Evolutionary conservation across 2,329 filamentous ascomycete species (phyloP).

Genomic region (Apiospora pterosperma): DNA sequence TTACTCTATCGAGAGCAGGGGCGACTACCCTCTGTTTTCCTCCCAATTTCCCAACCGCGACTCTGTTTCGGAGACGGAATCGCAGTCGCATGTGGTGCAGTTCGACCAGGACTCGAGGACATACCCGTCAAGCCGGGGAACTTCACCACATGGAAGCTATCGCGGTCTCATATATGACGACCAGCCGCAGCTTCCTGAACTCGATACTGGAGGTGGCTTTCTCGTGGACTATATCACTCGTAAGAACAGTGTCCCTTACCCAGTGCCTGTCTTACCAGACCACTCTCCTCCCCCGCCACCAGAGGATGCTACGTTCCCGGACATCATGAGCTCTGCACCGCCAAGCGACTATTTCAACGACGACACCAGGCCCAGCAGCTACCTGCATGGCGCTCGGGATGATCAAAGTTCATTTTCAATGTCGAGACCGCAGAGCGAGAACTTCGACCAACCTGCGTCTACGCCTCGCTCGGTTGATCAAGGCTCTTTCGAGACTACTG

Average conservation of each 20-base stretch:
- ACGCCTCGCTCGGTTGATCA: slow-evolving; percentile 45
- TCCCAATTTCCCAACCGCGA: slow-evolving; percentile 19
- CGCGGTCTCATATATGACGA: slow-evolving; percentile 21
- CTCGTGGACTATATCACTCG: slow-evolving; percentile 42
- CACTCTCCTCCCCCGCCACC: slow-evolving; percentile 52
- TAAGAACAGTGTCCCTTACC: slow-evolving; percentile 20
- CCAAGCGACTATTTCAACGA: slow-evolving; percentile 37
- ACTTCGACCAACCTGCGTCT: slow-evolving; percentile 38
- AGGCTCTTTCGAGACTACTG: slow-evolving; percentile 40
- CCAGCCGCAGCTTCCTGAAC: slow-evolving; percentile 42
- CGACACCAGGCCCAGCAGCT: slow-evolving; percentile 36
- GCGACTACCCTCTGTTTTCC: slow-evolving; percentile 32
- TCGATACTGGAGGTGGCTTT: slow-evolving; percentile 50
- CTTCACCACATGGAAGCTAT: slow-evolving; percentile 28
- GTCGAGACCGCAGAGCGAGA: slow-evolving; percentile 44
- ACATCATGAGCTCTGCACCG: slow-evolving; percentile 24
- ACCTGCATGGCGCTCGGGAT: slow-evolving; percentile 37
- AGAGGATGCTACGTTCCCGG: slow-evolving; percentile 21
- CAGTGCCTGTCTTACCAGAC: slow-evolving; percentile 35
- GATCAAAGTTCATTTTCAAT: slow-evolving; percentile 39
- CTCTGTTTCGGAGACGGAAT: slow-evolving; percentile 24
- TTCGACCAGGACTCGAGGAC: slow-evolving; percentile 26
- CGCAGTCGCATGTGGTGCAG: slow-evolving; percentile 21
- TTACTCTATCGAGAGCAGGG: slow-evolving; percentile 52
- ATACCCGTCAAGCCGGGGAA: slow-evolving; percentile 27